Percentiles rank a stretch among this genome's conserved stretches.
phyloP scores from a whole-genome alignment of 768 basidiomycete species.

The Mycena metata region DNA sequence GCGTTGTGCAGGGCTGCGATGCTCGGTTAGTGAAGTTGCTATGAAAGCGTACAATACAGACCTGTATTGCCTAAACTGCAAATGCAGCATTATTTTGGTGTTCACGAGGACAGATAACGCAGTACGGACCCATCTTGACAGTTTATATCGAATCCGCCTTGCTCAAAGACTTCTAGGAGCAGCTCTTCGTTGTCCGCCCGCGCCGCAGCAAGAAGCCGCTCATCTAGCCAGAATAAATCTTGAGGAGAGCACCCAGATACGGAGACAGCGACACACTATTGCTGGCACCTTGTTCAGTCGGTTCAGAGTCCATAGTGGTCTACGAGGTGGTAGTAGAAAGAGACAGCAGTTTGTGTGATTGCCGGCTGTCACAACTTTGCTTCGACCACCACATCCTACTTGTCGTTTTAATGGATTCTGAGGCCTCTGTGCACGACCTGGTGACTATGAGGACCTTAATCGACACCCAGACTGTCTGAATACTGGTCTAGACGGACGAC shows the following conservation, averaged over 20 bases:
- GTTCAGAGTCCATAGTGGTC: constrained; percentile 36
- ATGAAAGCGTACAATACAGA: constrained; percentile 47
- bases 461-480: constrained; percentile 30
- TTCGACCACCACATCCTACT: constrained; percentile 23
- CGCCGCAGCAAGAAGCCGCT: constrained; percentile 80
- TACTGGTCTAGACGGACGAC: constrained; percentile 42
- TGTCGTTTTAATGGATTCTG: constrained; percentile 14
- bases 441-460: constrained; percentile 29
- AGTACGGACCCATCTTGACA: constrained; percentile 78
- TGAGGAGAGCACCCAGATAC: background rate
- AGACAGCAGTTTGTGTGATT: background rate
- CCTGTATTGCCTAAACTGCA: constrained; percentile 83
- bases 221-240: constrained; percentile 60
- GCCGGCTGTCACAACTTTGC: constrained; percentile 27
- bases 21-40: background rate
- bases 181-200: constrained; percentile 80
- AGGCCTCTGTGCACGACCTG: constrained; percentile 29
- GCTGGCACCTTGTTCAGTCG: constrained; percentile 45
- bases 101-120: constrained; percentile 22
- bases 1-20: constrained; percentile 77
- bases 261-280: constrained; percentile 46
- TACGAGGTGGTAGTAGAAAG: constrained; percentile 18
- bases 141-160: constrained; percentile 78
- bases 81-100: constrained; percentile 41
- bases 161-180: constrained; percentile 69